Percentiles rank a stretch among this genome's conserved stretches.
These are phyloP conservation scores for Aspergillus tubingensis DNA, from an alignment of 2,329 filamentous ascomycete species.

Conservation along the genomic window DNA sequence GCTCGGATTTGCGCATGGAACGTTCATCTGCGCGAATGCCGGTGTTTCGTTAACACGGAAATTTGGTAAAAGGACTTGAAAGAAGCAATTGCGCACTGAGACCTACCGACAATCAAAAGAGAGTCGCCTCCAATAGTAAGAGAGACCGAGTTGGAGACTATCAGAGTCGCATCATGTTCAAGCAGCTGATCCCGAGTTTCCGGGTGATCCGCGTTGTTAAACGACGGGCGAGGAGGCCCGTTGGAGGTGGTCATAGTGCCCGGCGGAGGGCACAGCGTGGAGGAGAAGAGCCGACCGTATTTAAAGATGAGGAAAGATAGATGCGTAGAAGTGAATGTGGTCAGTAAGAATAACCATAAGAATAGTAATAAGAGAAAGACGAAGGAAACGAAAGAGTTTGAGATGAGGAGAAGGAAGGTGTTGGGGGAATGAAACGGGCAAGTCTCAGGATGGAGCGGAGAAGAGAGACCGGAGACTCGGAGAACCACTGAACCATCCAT, in stretches of 20 bases:
- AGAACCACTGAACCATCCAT: too few species aligned
- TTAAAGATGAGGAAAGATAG: constrained; percentile 8
- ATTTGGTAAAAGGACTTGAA: neutral
- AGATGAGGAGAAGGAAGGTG: constrained; percentile 11
- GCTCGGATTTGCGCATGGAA: constrained; percentile 50
- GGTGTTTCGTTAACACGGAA: constrained; percentile 2
- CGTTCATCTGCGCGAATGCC: constrained; percentile 52
- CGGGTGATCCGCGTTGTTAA: constrained; percentile 31
- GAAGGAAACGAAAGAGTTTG: constrained; percentile 17
- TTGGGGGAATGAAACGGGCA: neutral
- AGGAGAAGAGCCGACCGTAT: neutral
- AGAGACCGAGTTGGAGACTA: constrained; percentile 59
- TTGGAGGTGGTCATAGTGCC: constrained; percentile 25
- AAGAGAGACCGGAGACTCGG: neutral
- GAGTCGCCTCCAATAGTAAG: constrained; percentile 63
- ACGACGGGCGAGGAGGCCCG: constrained; percentile 25
- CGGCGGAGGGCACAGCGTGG: neutral
- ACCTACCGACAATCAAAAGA: constrained; percentile 59
- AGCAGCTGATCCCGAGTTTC: constrained; percentile 34
- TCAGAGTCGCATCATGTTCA: constrained; percentile 50
- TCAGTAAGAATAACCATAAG: constrained; percentile 1
- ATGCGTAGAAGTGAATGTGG: constrained; percentile 4
- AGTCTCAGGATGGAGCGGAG: neutral
- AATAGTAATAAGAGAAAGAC: constrained; percentile 12
- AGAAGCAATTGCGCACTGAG: constrained; percentile 7